Evolutionary conservation across 805 yeast species (phyloP), one percentile per base, ranked within the genome.

Genomic region (Wickerhamomyces bisporus): DNA sequence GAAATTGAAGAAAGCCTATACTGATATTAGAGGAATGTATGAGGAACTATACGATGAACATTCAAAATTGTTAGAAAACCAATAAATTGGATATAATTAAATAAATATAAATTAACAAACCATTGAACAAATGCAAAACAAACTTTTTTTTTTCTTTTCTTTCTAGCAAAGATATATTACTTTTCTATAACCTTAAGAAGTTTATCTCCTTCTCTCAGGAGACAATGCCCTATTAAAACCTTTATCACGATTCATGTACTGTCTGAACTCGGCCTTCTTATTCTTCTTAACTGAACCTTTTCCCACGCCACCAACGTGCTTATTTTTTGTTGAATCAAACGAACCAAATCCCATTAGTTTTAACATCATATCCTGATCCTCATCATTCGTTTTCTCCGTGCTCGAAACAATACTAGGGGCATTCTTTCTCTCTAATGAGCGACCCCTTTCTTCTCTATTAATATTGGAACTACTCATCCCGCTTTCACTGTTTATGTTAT

Each of bases 291-390:
- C 60, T 0, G 64, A 61, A 1, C 77, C 79, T 20, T 52, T 57
- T 15, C 70, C 71, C 38, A 70, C 57, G 2, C 77, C 79, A 26
- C 56, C 56, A 6, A 77, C 82, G 32, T 74, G 73, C 45, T 75
- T 73, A 30, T 76, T 73, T 52, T 78, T 78, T 6, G 84, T 77
- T 2, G 75, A 52, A 1, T 65, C 70, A 53, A 78, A 77, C 1
- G 73, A 71, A 3, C 67, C 62, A 48, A 78, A 77, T 6, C 86
- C 86, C 81, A 79, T 76, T 34, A 77, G 37, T 38, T 64, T 56
- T 45, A 64, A 57, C 68, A 73, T 60, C 7, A 50, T 49, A 19
- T 57, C 53, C 26, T 57, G 55, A 26, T 44, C 48, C n/a, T 53
- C 43, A 7, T 45, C 43, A 8, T 47, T 44, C 10, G 24, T 27